Conservation (phyloP, 768 basidiomycete genomes). For the Phaffia australis region DNA sequence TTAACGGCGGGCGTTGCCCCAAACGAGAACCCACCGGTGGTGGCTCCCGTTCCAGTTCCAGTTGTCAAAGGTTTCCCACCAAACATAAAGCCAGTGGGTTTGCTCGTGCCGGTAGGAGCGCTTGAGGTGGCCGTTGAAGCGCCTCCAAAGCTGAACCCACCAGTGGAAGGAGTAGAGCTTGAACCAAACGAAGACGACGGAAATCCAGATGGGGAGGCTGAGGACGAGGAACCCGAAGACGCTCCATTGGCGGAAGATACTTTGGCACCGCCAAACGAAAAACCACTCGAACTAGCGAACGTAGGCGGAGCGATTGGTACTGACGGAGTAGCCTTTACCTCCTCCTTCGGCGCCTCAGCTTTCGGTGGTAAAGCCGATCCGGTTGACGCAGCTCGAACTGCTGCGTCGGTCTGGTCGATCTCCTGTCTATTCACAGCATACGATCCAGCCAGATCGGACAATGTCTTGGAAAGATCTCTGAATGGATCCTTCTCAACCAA, state of each 20-base stretch:
- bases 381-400: background rate
- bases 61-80: slow-evolving; percentile 40
- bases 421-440: slow-evolving; percentile 19
- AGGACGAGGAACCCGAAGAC: too few relatives aligned
- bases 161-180: too few relatives aligned
- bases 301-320: background rate
- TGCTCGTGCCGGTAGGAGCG: too few relatives aligned
- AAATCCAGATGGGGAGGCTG: too few relatives aligned
- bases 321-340: background rate
- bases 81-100: too few relatives aligned
- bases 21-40: slow-evolving; percentile 19
- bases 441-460: slow-evolving; percentile 12
- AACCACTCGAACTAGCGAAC: background rate
- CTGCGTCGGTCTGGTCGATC: background rate
- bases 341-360: background rate
- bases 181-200: too few relatives aligned
- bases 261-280: too few relatives aligned
- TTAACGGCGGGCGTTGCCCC: background rate
- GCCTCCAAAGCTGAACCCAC: slow-evolving; percentile 19
- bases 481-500: slow-evolving; percentile 21
- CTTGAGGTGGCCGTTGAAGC: too few relatives aligned
- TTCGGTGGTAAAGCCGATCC: background rate
- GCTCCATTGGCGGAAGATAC: too few relatives aligned
- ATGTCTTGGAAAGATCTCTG: slow-evolving; percentile 18
- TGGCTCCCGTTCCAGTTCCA: slow-evolving; percentile 39